Base-by-base conservation (phyloP, 2,329 filamentous ascomycete species). In the Aspergillus sp. region DNA sequence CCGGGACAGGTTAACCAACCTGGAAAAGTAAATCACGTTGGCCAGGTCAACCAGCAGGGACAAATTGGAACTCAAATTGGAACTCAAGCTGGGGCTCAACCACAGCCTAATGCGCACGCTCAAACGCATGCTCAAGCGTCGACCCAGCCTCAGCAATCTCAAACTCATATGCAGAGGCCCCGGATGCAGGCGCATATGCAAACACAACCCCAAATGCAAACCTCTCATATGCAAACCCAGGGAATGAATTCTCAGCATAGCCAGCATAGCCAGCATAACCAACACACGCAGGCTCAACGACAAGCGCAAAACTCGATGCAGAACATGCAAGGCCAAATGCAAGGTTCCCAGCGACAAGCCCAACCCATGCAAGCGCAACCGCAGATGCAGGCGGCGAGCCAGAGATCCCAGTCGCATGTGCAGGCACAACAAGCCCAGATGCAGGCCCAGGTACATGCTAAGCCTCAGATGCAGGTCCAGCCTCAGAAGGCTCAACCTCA, bases 341-440 rank as follows among this genome's bases (percentile, higher is more conserved):
- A 57, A n/a, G 12, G 14, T n/a, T 9, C 39, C 31, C 52, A 65
- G 27, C 46, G 52, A 17, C 65, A 65, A 47, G 58, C 61, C 7
- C 66, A 66, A 49, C 55, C 59, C 21, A 15, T 48, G 37, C 55
- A 57, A 40, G 47, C 39, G 14, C 59, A 63, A 35, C 52, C 57
- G 40, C 54, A 65, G 44, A 21, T 53, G 19, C 59, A 55, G 35
- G 23, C 35, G 17, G 15, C 47, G 19, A 35, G 51, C 35, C 52
- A 63, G 31, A 41, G 49, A 4, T 43, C 55, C 19, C 64, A 62
- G 46, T 61, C 61, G 9, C 67, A 67, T 19, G 50, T 62, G 2
- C 62, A 66, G 4, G 64, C 64, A n/a, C 63, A 67, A 23, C 63
- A 67, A 23, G 63, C 63, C 9, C 68, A 68, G 35, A 63, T 67